A percentile compares a stretch with the other conserved stretches of the same genome.
Conservation (phyloP, 768 basidiomycete species). For the Boletellus emodensis region DNA sequence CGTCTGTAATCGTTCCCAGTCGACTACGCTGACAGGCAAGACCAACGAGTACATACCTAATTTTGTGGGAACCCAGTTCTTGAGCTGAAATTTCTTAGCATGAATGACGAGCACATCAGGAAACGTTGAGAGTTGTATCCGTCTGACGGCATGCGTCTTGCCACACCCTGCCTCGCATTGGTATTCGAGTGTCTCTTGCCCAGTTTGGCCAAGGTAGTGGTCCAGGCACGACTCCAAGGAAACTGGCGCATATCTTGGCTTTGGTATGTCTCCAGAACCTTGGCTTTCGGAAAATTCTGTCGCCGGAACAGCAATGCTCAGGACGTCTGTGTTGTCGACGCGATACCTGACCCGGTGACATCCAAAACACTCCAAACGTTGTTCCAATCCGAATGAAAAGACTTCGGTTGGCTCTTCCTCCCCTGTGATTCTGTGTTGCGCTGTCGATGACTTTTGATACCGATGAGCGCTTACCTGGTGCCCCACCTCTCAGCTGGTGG, state of each 20-base stretch:
- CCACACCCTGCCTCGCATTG: slow-evolving; percentile 70
- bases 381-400: slow-evolving; percentile 83
- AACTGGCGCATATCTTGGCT: slow-evolving; percentile 61
- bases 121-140: slow-evolving; percentile 76
- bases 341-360: slow-evolving; percentile 84
- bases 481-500: slow-evolving; percentile 42
- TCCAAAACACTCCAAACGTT: slow-evolving; percentile 74
- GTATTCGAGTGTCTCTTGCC: slow-evolving; percentile 72
- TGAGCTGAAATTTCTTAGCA: slow-evolving; percentile 90
- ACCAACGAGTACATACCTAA: slow-evolving; percentile 53
- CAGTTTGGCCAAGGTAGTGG: slow-evolving; percentile 39
- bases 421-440: background rate
- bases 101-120: slow-evolving; percentile 87
- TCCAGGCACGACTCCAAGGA: slow-evolving; percentile 59
- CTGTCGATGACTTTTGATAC: background rate
- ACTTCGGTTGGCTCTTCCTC: slow-evolving; percentile 62
- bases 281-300: slow-evolving; percentile 28
- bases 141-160: slow-evolving; percentile 65
- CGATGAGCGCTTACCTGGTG: slow-evolving; percentile 25
- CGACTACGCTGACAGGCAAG: background rate
- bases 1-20: slow-evolving; percentile 49
- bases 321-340: slow-evolving; percentile 67
- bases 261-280: slow-evolving; percentile 26
- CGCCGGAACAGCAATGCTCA: slow-evolving; percentile 80
- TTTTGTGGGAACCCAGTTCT: slow-evolving; percentile 96